phyloP scores from a whole-genome alignment of 352 stramenopile genomes.

The Pseudoperonospora humuli region DNA sequence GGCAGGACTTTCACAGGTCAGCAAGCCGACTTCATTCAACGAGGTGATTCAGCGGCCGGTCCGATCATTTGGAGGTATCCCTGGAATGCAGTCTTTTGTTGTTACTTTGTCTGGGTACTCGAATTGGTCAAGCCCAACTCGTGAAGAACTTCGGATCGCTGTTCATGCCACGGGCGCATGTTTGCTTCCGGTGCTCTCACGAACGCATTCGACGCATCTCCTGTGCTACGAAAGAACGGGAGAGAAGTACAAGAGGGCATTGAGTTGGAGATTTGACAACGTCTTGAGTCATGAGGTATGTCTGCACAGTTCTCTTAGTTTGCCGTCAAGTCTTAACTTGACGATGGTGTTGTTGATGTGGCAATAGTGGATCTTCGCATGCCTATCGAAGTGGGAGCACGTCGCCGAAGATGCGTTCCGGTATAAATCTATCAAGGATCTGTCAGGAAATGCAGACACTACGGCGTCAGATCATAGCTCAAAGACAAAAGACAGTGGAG shows the following conservation, averaged over 20 bases:
- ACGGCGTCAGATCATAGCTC: slow-evolving; percentile 13
- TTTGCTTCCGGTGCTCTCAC: slow-evolving; percentile 72
- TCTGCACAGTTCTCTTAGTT: neutral
- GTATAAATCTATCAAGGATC: slow-evolving; percentile 24
- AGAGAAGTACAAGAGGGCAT: slow-evolving; percentile 82
- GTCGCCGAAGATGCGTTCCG: slow-evolving; percentile 45
- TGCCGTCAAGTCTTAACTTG: neutral
- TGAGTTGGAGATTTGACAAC: slow-evolving; percentile 77
- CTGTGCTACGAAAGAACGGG: slow-evolving; percentile 68
- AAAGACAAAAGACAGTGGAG: slow-evolving; percentile 20
- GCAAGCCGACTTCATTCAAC: slow-evolving; percentile 28
- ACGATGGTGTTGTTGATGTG: slow-evolving; percentile 4
- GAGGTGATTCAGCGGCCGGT: slow-evolving; percentile 53
- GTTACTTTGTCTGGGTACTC: slow-evolving; percentile 81
- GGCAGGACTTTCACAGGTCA: slow-evolving; percentile 33
- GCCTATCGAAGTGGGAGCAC: slow-evolving; percentile 56
- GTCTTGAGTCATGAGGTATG: slow-evolving; percentile 75
- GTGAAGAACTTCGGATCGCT: slow-evolving; percentile 78
- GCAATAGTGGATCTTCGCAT: slow-evolving; percentile 70
- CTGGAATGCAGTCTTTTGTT: slow-evolving; percentile 72
- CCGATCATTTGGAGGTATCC: slow-evolving; percentile 56
- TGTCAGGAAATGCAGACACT: slow-evolving; percentile 18
- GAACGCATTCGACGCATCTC: slow-evolving; percentile 76
- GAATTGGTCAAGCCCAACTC: slow-evolving; percentile 59
- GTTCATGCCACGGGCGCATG: slow-evolving; percentile 80